Evolutionary conservation across 768 basidiomycete species (phyloP), one percentile per base, ranked within the genome.

Genomic region (Auricularia cornea): DNA sequence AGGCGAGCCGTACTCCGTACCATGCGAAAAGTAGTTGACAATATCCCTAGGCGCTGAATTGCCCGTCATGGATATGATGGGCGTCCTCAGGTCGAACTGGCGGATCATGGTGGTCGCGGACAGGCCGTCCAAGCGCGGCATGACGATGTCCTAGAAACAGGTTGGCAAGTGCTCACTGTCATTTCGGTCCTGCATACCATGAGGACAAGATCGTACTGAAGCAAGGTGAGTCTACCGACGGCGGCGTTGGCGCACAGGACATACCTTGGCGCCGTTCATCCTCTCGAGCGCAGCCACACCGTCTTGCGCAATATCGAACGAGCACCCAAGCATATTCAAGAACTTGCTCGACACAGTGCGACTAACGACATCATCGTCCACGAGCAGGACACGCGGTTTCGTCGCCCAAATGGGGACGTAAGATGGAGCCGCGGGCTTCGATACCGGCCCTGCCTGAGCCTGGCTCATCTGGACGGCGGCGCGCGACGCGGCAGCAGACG

Each of bases 41-140:
- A 96, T 89, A 74, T 96, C 90, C 74, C 89, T 88, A 30, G 94
- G 94, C 69, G 92, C 28, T 62, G 91, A 92, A 73, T 94, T 96
- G 70, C 87, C 89, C 61, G 95, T 98, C 96, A 98, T 98, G 28
- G 94, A 95, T 68, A 98, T 97, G 72, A 98, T 98, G 5, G 96
- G 96, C 51, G 95, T 97, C 78, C 88, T 89, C 63, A 87, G 85
- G 76, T 98, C 94, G 72, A 98, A 98, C 76, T 94, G 92, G 20
- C 96, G 82, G 68, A 98, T 97, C 69, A 98, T 74, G 63, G 87
- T 92, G 41, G 96, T 98, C 12, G 96, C 96, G 2, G 88, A 88
- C 29, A 94, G 86, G 31, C 94, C 93, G 66, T 94, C 88, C 69
- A 92, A 77, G 72, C 90, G 54, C 14, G 54, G 54, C 54, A 98